phyloP scores from a whole-genome alignment of 495 filamentous ascomycete genomes.

The Amorphotheca resinae region DNA sequence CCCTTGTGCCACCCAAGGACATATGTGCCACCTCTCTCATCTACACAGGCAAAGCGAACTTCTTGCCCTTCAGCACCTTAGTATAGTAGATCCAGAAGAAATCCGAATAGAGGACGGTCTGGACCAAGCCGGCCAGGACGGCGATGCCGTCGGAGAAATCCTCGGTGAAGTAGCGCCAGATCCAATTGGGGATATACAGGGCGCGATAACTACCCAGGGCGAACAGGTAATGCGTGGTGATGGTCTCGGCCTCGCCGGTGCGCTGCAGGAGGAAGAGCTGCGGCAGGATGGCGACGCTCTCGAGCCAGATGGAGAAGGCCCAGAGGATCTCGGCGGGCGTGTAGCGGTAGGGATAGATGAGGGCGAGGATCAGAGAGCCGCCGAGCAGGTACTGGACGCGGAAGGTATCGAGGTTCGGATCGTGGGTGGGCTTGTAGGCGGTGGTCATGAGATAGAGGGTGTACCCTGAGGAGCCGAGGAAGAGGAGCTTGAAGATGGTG shows the following conservation, averaged over 20 bases:
- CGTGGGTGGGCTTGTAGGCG: slow-evolving; percentile 90
- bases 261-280: slow-evolving; percentile 97
- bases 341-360: slow-evolving; percentile 78
- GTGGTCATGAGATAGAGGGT: slow-evolving; percentile 94
- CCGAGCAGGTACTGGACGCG: slow-evolving; percentile 84
- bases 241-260: slow-evolving; percentile 94
- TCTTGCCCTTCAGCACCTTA: slow-evolving; percentile 81
- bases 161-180: slow-evolving; percentile 74
- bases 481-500: slow-evolving; percentile 88
- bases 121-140: slow-evolving; percentile 74
- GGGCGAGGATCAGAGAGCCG: slow-evolving; percentile 60
- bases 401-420: slow-evolving; percentile 92
- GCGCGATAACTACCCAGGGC: slow-evolving; percentile 85
- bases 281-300: slow-evolving; percentile 89
- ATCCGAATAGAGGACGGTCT: slow-evolving; percentile 92
- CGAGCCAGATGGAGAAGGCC: slow-evolving; percentile 96
- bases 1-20: not conserved
- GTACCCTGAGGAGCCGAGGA: slow-evolving; percentile 80
- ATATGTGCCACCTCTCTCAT: too few relatives aligned
- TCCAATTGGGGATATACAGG: slow-evolving; percentile 97
- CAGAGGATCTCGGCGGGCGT: slow-evolving; percentile 67
- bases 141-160: slow-evolving; percentile 61
- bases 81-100: slow-evolving; percentile 99
- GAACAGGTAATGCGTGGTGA: slow-evolving; percentile 96
- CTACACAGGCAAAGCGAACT: slow-evolving; percentile 75